Evolutionary conservation across 805 yeast species (phyloP).

Genomic region (Myxozyma geophila): DNA sequence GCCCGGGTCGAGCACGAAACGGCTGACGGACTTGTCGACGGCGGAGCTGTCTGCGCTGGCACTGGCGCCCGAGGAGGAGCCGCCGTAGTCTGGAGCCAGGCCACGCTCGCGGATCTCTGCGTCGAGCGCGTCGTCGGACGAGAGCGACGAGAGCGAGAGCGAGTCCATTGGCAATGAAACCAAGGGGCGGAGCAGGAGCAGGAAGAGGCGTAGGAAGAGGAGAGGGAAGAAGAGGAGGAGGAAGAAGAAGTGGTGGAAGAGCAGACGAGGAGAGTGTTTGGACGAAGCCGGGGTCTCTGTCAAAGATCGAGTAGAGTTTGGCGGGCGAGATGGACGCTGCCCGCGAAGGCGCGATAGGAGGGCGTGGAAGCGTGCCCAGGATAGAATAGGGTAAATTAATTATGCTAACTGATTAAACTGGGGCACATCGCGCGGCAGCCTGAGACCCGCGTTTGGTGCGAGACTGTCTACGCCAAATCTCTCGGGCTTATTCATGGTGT

Average conservation of each 20-base stretch:
- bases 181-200: background rate
- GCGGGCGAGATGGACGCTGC: background rate
- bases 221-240: background rate
- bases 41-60: slow-evolving; percentile 1
- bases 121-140: slow-evolving; percentile 19
- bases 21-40: no score
- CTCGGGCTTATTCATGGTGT: no score
- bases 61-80: background rate
- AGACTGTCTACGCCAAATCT: no score
- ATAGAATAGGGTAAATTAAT: no score
- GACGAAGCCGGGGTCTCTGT: no score
- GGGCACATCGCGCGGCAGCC: no score
- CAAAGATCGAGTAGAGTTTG: background rate
- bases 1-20: background rate
- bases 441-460: no score
- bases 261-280: no score
- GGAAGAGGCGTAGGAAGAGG: background rate
- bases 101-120: slow-evolving; percentile 17
- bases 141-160: slow-evolving; percentile 16
- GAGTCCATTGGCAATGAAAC: background rate
- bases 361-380: no score
- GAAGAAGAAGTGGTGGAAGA: no score
- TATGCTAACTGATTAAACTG: no score
- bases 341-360: background rate
- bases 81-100: background rate